phyloP scores from a whole-genome alignment of 352 stramenopile species.

The Phytophthora citricola region DNA sequence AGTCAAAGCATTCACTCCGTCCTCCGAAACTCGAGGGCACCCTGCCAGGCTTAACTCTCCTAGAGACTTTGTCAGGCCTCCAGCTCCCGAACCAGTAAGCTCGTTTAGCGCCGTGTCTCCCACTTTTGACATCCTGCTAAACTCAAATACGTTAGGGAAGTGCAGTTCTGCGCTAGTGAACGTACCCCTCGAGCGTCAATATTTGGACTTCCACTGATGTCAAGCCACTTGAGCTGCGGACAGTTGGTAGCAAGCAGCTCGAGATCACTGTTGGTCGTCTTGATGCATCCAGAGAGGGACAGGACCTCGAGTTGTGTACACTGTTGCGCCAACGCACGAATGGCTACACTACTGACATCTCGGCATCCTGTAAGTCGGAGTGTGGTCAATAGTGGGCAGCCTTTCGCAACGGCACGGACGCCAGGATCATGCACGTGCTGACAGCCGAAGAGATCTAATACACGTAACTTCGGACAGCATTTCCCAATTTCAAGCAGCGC shows the following conservation, averaged over 20 bases:
- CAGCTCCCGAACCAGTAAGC: constrained; percentile 38
- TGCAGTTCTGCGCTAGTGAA: constrained; percentile 66
- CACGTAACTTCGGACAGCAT: constrained; percentile 74
- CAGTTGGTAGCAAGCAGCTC: constrained; percentile 58
- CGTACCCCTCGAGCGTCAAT: constrained; percentile 67
- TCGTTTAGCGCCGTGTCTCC: constrained; percentile 69
- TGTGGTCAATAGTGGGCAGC: constrained; percentile 85
- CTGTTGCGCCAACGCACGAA: constrained; percentile 75
- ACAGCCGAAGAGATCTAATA: constrained; percentile 90
- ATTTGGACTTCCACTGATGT: constrained; percentile 82
- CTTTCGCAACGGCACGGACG: constrained; percentile 80
- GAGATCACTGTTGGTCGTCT: constrained; percentile 84
- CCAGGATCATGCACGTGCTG: constrained; percentile 87
- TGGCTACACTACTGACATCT: constrained; percentile 76
- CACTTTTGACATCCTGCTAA: constrained; percentile 80
- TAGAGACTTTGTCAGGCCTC: constrained; percentile 41
- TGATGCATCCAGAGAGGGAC: constrained; percentile 84
- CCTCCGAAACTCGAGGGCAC: constrained; percentile 78
- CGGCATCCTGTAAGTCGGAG: constrained; percentile 89
- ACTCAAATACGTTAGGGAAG: constrained; percentile 68
- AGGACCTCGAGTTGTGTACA: constrained; percentile 78
- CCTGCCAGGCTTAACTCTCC: constrained; percentile 65
- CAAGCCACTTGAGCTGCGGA: constrained; percentile 71
- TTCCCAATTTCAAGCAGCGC: constrained; percentile 89
- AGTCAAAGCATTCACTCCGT: constrained; percentile 69